These are phyloP conservation scores for Jaltomata sinuosa DNA, from an alignment of 257 asterid genomes.

Conservation along the genomic window DNA sequence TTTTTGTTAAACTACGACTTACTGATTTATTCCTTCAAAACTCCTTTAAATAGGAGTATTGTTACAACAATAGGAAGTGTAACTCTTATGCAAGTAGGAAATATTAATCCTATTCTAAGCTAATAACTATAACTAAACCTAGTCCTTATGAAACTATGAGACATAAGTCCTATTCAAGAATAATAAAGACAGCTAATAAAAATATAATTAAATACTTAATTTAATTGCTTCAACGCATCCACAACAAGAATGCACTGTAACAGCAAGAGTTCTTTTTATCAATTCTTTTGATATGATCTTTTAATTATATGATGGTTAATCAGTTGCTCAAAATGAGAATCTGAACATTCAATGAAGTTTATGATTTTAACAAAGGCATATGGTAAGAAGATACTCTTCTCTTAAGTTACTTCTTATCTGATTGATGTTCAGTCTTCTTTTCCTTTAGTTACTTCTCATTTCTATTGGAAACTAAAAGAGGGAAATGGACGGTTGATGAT, in stretches of 20 bases:
- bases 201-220: too few relatives aligned
- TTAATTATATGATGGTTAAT: background rate
- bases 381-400: background rate
- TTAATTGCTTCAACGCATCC: too few relatives aligned
- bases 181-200: too few relatives aligned
- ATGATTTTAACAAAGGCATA: background rate
- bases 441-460: background rate
- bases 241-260: background rate
- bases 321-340: background rate
- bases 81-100: too few relatives aligned
- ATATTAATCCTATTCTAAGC: too few relatives aligned
- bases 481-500: background rate
- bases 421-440: background rate
- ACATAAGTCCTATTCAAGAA: too few relatives aligned
- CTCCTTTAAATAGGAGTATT: too few relatives aligned
- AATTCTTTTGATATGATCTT: background rate
- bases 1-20: too few relatives aligned
- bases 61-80: too few relatives aligned
- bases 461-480: background rate
- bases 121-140: too few relatives aligned
- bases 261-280: background rate
- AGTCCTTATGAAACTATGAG: too few relatives aligned
- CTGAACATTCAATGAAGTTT: background rate
- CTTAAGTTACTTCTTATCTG: background rate
- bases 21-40: too few relatives aligned